Evolutionary conservation across 2,329 filamentous ascomycete species (phyloP).

Genomic region (Thelonectria blattea): DNA sequence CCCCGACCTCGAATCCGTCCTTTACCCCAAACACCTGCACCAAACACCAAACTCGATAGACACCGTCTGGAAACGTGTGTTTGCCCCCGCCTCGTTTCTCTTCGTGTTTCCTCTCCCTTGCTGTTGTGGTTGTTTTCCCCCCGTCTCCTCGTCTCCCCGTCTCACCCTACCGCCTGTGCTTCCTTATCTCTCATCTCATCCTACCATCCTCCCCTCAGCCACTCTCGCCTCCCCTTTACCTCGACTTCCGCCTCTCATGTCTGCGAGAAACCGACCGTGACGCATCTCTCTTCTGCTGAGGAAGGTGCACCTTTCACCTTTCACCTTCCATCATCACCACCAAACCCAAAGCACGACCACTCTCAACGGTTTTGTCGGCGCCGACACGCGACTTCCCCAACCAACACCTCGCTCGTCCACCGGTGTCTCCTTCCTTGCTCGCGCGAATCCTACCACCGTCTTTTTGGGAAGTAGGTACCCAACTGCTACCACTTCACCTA

Average conservation of each 20-base stretch:
- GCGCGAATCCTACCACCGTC: too few relatives aligned
- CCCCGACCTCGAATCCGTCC: conserved; percentile 12
- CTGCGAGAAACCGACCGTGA: neutral
- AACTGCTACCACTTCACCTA: neutral
- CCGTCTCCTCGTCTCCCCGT: neutral
- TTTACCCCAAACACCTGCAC: conserved; percentile 20
- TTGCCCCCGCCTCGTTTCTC: neutral
- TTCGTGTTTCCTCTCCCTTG: conserved; percentile 2
- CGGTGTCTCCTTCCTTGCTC: too few relatives aligned
- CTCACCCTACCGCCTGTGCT: neutral
- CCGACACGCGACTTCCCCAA: too few relatives aligned
- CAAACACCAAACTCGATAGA: conserved; percentile 12
- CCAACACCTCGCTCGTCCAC: too few relatives aligned
- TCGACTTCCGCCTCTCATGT: conserved; percentile 2
- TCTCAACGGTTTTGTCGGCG: too few relatives aligned
- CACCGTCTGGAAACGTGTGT: conserved; percentile 12
- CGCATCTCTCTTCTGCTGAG: neutral
- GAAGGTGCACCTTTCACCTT: too few relatives aligned
- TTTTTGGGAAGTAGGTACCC: neutral
- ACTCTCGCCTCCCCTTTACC: conserved; percentile 21
- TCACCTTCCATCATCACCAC: too few relatives aligned
- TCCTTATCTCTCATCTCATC: conserved; percentile 27
- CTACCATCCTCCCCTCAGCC: conserved; percentile 6
- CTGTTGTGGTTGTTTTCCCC: neutral
- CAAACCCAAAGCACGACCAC: too few relatives aligned